A percentile compares a stretch with the other conserved stretches of the same genome.
These are phyloP conservation scores for Monosporascus cannonballus DNA, from an alignment of 2,329 filamentous ascomycete species.

Conservation along the genomic window DNA sequence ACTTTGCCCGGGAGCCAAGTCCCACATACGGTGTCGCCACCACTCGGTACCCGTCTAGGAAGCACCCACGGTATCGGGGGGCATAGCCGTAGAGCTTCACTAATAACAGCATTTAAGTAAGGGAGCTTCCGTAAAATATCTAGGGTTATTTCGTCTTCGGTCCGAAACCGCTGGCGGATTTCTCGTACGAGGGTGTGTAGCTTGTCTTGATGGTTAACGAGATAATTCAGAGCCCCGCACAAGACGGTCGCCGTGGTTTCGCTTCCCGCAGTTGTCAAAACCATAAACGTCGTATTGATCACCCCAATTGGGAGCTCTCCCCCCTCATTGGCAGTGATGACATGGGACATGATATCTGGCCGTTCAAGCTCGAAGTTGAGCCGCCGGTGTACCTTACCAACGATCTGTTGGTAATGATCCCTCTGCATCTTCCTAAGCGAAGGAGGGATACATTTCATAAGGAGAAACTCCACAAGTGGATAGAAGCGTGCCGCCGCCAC, in stretches of 20 bases:
- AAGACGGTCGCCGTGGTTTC: slow-evolving; percentile 23
- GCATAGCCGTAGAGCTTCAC: slow-evolving; percentile 15
- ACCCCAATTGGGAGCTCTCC: slow-evolving; percentile 15
- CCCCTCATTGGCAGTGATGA: slow-evolving; percentile 11
- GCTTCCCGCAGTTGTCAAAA: slow-evolving; percentile 22
- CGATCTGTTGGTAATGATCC: slow-evolving; percentile 17
- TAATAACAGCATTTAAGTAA: slow-evolving; percentile 14
- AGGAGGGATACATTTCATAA: slow-evolving; percentile 11
- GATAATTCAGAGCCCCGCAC: slow-evolving; percentile 15
- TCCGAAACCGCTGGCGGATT: slow-evolving; percentile 4
- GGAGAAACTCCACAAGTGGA: slow-evolving; percentile 11
- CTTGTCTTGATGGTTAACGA: slow-evolving; percentile 12
- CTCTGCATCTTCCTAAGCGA: slow-evolving; percentile 14
- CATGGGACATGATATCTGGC: slow-evolving; percentile 24
- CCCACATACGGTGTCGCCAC: slow-evolving; percentile 10
- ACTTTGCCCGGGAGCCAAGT: slow-evolving; percentile 13
- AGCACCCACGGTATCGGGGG: slow-evolving; percentile 16
- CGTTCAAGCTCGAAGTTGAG: slow-evolving; percentile 20
- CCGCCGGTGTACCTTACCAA: slow-evolving; percentile 21
- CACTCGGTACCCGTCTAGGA: slow-evolving; percentile 2
- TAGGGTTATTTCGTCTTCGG: slow-evolving; percentile 7
- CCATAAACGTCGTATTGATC: slow-evolving; percentile 26
- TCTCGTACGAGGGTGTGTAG: slow-evolving; percentile 4
- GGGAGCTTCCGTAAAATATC: slow-evolving; percentile 8
- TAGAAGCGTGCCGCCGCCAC: slow-evolving; percentile 16